Base-by-base conservation (phyloP, 768 basidiomycete genomes). In the Pulveroboletus sp. region DNA sequence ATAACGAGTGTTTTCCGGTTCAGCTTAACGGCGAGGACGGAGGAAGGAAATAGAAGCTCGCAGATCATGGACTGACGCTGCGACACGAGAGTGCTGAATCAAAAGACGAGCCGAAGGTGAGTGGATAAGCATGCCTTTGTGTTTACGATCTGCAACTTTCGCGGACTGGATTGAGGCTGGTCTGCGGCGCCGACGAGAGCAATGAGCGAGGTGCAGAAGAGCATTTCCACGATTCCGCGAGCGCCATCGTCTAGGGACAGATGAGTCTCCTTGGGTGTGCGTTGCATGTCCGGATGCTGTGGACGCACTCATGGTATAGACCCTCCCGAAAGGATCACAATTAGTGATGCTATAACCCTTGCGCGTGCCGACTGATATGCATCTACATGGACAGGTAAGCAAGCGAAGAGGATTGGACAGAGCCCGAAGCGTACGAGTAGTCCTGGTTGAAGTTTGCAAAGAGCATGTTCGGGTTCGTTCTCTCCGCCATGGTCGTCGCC, bases 391-490 rank as follows among this genome's bases (percentile, higher is more conserved):
- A 8, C 18, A 12, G 41, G 50, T 59, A 26, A 58, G 52, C 17
- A 35, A 32, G 33, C 10, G 21, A 27, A 26, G 18, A 5, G 37
- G 37, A 10, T 14, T 27, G 8, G 11, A 30, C 28, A 15, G 30
- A 32, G 7, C 4, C 38, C 0, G 0, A 15, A 18, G 64, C 86
- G 49, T 68, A 93, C 83, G 92, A 93, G 69, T 92, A 94, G 67
- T 98, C 94, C 64, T 98, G 95, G 70, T 98, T 98, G 77, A 97
- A 97, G 73, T 93, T 95, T 42, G 90, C 90, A 58, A 90, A 92
- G 38, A 92, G 73, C 85, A 81, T 80, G 63, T 73, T 78, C 33
- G 73, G 68, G 39, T 75, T 74, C 43, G 68, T 63, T 43, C 63
- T 61, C 47, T 74, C 72, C 3, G 69, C 62, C 72, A 73, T 74